phyloP scores from a whole-genome alignment of 768 basidiomycete genomes.

The Leccinum subtestaceum region DNA sequence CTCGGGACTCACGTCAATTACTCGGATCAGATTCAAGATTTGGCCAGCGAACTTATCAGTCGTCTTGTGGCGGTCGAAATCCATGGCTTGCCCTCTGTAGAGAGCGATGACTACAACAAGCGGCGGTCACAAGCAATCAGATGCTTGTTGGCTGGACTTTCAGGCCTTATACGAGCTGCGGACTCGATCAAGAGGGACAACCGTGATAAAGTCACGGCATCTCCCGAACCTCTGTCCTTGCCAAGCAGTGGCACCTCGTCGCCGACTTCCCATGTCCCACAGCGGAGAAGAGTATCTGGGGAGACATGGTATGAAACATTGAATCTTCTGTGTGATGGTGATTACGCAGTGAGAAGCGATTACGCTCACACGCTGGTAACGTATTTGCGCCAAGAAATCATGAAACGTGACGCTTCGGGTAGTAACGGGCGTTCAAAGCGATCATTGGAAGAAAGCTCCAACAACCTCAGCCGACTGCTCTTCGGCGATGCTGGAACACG shows the following conservation, averaged over 20 bases:
- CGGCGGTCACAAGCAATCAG: constrained; percentile 66
- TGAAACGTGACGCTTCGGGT: constrained; percentile 49
- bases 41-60: constrained; percentile 77
- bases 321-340: constrained; percentile 75
- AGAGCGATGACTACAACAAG: constrained; percentile 36
- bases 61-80: constrained; percentile 70
- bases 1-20: constrained; percentile 93
- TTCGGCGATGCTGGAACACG: constrained; percentile 61
- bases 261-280: constrained; percentile 38
- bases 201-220: constrained; percentile 9
- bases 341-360: constrained; percentile 74
- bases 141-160: constrained; percentile 64
- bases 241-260: constrained; percentile 28
- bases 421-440: constrained; percentile 45
- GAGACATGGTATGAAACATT: constrained; percentile 92
- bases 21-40: constrained; percentile 92
- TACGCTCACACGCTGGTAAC: constrained; percentile 72
- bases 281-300: constrained; percentile 66
- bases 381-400: constrained; percentile 76
- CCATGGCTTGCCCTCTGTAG: constrained; percentile 49
- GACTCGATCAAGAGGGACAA: constrained; percentile 37
- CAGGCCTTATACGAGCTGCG: constrained; percentile 66
- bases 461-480: constrained; percentile 47
- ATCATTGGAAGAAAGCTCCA: constrained; percentile 45
- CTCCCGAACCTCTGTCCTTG: constrained; percentile 26